These are phyloP conservation scores for Draba incana DNA, from an alignment of 345 rosid genomes.

Conservation along the genomic window DNA sequence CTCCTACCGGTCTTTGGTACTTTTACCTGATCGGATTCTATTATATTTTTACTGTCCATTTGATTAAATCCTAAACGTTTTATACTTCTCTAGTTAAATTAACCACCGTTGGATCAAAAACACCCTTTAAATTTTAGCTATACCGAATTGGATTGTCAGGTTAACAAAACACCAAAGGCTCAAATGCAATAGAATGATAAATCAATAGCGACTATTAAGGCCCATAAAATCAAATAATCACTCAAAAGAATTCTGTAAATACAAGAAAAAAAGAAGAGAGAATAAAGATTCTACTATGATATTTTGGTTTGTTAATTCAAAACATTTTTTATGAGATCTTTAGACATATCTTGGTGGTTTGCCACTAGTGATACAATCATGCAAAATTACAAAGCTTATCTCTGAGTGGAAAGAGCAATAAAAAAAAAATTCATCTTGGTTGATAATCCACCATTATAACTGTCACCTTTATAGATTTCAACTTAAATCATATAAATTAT, in stretches of 20 bases:
- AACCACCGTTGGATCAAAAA: too few species aligned
- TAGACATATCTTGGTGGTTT: conserved; percentile 13
- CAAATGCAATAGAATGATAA: conserved; percentile 3
- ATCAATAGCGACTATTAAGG: background rate
- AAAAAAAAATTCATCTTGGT: background rate
- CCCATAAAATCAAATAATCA: background rate
- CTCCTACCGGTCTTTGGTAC: too few species aligned
- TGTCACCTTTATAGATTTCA: too few species aligned
- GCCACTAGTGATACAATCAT: conserved; percentile 20
- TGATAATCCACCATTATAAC: too few species aligned
- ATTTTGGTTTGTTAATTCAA: background rate
- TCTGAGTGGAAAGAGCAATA: conserved; percentile 9
- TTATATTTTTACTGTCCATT: too few species aligned
- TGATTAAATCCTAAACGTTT: too few species aligned
- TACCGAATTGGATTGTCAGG: too few species aligned
- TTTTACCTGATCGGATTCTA: too few species aligned
- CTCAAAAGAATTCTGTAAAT: background rate
- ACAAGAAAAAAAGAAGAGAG: too few species aligned
- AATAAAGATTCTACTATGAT: background rate
- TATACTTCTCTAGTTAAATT: too few species aligned
- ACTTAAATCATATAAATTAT: too few species aligned
- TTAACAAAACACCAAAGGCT: background rate
- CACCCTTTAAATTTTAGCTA: too few species aligned
- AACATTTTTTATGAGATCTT: conserved; percentile 9
- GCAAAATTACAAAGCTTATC: conserved; percentile 1